Conservation (phyloP, 1,284 basidiomycete species). For the Apiotrichum siamense region DNA sequence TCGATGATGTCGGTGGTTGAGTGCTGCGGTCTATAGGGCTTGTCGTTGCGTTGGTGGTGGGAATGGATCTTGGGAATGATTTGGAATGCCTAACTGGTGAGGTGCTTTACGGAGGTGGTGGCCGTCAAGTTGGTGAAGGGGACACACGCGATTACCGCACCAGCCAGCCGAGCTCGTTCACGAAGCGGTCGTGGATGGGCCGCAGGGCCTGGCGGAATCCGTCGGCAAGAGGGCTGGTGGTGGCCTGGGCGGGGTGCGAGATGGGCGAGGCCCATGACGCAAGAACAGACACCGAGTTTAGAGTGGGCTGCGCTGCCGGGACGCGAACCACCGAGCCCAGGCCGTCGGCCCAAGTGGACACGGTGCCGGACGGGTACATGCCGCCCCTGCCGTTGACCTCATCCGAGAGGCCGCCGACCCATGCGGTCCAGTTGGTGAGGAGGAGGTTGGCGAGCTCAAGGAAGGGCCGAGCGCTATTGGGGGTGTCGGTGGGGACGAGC, state of each 20-base stretch:
- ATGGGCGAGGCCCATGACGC: conserved; percentile 15
- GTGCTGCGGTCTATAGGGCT: too few species aligned
- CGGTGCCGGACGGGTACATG: conserved; percentile 37
- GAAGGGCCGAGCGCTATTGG: conserved; percentile 16
- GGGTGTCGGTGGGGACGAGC: conserved; percentile 25
- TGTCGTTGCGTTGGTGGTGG: too few species aligned
- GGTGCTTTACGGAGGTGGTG: too few species aligned
- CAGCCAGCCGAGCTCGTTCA: conserved; percentile 38
- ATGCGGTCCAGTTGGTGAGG: conserved; percentile 29
- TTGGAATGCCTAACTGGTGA: too few species aligned
- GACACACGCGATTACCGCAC: too few species aligned
- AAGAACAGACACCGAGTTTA: not conserved
- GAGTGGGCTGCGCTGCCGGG: not conserved
- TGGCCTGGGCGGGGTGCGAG: not conserved
- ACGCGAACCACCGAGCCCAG: conserved; percentile 22
- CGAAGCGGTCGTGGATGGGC: conserved; percentile 28
- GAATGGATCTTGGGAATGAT: too few species aligned
- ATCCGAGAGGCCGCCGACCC: conserved; percentile 26
- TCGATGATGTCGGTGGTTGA: not conserved
- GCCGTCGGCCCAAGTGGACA: conserved; percentile 30
- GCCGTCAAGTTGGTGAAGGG: too few species aligned
- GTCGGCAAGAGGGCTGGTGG: conserved; percentile 16
- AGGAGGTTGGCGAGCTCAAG: conserved; percentile 32
- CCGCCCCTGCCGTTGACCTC: conserved; percentile 41
- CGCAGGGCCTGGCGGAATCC: conserved; percentile 30